phyloP scores from a whole-genome alignment of 768 basidiomycete species.

The Russula compacta region DNA sequence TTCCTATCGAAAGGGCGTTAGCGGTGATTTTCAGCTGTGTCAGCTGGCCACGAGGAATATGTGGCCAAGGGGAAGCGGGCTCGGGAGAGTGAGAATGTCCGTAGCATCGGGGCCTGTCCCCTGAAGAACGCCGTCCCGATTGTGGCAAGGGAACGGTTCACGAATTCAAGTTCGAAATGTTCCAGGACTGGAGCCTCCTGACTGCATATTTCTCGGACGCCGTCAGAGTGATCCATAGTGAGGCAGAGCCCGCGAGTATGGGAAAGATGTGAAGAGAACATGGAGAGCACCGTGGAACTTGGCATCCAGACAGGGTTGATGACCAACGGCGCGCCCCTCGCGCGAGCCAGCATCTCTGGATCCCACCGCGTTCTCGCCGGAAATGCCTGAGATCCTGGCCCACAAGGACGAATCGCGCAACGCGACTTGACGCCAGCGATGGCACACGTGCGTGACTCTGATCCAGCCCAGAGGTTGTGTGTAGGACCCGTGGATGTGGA shows the following conservation, averaged over 20 bases:
- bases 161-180: neutral
- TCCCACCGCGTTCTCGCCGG: neutral
- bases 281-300: neutral
- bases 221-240: neutral
- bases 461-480: neutral
- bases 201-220: neutral
- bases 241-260: constrained; percentile 5
- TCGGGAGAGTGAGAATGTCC: neutral
- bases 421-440: constrained; percentile 10
- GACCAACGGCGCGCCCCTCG: neutral
- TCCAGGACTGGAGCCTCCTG: neutral
- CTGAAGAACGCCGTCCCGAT: neutral
- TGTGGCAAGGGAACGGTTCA: neutral
- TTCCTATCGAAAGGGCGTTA: neutral
- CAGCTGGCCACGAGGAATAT: neutral
- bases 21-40: neutral
- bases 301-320: neutral
- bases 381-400: neutral
- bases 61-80: neutral
- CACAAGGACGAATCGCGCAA: constrained; percentile 4
- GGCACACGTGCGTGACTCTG: constrained; percentile 12
- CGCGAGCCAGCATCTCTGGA: neutral
- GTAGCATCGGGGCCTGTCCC: neutral
- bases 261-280: neutral
- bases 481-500: neutral